Evolutionary conservation across 495 filamentous ascomycete genomes (phyloP).

Genomic region (Talaromyces borbonicus): DNA sequence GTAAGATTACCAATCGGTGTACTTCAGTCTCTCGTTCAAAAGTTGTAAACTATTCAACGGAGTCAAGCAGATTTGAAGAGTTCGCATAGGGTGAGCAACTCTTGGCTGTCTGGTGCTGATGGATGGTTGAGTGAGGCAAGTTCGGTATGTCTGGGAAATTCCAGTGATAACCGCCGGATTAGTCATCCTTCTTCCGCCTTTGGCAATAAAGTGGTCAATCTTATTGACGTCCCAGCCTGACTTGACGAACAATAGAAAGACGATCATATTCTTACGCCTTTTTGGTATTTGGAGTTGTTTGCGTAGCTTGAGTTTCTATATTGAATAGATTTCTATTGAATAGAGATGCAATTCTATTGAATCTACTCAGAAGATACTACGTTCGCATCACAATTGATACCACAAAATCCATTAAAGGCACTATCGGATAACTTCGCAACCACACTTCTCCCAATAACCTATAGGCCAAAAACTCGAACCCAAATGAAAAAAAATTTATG

Average conservation of each 20-base stretch:
- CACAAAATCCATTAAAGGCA: no score
- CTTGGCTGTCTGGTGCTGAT: neutral
- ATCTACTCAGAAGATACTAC: no score
- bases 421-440: conserved; percentile 7
- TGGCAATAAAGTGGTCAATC: no score
- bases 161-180: conserved; percentile 28
- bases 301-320: no score
- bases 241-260: neutral
- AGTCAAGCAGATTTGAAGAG: neutral
- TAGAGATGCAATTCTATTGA: no score
- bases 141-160: conserved; percentile 34
- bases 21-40: no score
- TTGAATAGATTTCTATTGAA: no score
- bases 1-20: no score
- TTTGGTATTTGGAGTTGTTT: neutral
- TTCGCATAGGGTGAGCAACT: neutral
- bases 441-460: neutral
- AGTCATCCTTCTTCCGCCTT: no score
- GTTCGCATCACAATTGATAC: no score
- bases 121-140: conserved; percentile 30
- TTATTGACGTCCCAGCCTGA: neutral
- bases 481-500: neutral
- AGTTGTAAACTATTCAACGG: neutral
- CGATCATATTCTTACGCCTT: neutral
- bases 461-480: neutral